A percentile compares a stretch with the other conserved stretches of the same genome.
These are phyloP conservation scores for Orbilia oligospora DNA, from an alignment of 2,329 filamentous ascomycete genomes.

Conservation along the genomic window DNA sequence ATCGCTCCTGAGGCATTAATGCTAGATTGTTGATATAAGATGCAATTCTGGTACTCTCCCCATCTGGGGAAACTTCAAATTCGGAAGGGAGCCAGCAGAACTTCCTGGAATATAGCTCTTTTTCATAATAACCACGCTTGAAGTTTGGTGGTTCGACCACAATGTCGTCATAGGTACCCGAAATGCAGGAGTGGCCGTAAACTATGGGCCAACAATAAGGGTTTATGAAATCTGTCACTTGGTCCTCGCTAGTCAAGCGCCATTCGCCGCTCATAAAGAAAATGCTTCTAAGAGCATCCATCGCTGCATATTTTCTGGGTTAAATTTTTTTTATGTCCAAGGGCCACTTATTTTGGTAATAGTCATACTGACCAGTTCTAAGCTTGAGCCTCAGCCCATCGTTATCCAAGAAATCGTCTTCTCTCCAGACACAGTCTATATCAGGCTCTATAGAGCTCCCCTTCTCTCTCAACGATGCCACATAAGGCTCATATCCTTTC, in stretches of 20 bases:
- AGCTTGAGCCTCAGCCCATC: not conserved
- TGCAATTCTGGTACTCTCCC: not conserved
- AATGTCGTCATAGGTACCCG: not conserved
- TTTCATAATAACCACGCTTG: not conserved
- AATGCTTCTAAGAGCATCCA: not conserved
- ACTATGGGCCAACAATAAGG: not conserved
- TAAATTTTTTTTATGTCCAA: not conserved
- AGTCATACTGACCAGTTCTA: not conserved
- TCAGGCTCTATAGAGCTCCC: not conserved
- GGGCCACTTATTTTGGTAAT: too few relatives aligned
- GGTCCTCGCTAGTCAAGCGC: not conserved
- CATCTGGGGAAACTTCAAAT: not conserved
- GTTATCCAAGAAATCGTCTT: conserved; percentile 1
- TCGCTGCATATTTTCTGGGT: not conserved
- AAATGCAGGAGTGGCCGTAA: not conserved
- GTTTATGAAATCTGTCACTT: not conserved
- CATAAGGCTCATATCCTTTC: conserved; percentile 9
- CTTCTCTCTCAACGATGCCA: not conserved
- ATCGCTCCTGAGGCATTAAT: not conserved
- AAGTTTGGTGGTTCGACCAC: too few relatives aligned
- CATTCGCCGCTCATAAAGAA: not conserved
- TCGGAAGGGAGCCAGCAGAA: conserved; percentile 10
- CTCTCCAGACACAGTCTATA: conserved; percentile 1
- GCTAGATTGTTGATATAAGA: conserved; percentile 1
- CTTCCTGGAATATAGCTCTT: not conserved